These are phyloP conservation scores for Bacidia rubella DNA, from an alignment of 495 filamentous ascomycete species.

Conservation along the genomic window DNA sequence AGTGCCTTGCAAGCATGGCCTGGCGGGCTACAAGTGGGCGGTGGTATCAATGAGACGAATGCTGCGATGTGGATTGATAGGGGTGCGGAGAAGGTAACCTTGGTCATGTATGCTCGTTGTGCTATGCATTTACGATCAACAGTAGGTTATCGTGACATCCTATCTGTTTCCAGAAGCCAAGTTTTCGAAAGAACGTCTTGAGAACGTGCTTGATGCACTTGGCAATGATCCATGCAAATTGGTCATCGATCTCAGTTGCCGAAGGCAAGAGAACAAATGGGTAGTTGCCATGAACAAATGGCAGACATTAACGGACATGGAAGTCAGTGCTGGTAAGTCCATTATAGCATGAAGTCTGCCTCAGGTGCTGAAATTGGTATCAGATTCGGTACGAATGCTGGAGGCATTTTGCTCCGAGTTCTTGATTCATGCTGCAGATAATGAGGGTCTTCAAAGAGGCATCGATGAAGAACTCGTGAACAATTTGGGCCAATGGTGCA, in stretches of 20 bases:
- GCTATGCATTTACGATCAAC: constrained; percentile 2
- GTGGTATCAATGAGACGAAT: constrained; percentile 77
- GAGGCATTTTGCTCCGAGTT: constrained; percentile 93
- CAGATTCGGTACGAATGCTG: constrained; percentile 45
- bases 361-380: too few species aligned
- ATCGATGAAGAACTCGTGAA: constrained; percentile 76
- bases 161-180: constrained; percentile 71
- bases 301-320: constrained; percentile 94
- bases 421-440: constrained; percentile 96
- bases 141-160: constrained; percentile 80
- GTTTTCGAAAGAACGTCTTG: constrained; percentile 61
- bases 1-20: constrained; percentile 70
- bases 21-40: constrained; percentile 68
- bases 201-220: constrained; percentile 55
- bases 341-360: not conserved
- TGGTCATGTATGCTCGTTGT: not conserved
- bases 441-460: constrained; percentile 80
- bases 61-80: constrained; percentile 72
- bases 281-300: constrained; percentile 96
- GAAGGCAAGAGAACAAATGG: constrained; percentile 59
- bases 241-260: constrained; percentile 89
- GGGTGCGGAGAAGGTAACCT: constrained; percentile 73
- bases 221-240: constrained; percentile 64
- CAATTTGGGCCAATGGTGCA: constrained; percentile 68
- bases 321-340: constrained; percentile 62